Evolutionary conservation across 768 basidiomycete genomes (phyloP).

Genomic region (Phaeolepiota aurea): DNA sequence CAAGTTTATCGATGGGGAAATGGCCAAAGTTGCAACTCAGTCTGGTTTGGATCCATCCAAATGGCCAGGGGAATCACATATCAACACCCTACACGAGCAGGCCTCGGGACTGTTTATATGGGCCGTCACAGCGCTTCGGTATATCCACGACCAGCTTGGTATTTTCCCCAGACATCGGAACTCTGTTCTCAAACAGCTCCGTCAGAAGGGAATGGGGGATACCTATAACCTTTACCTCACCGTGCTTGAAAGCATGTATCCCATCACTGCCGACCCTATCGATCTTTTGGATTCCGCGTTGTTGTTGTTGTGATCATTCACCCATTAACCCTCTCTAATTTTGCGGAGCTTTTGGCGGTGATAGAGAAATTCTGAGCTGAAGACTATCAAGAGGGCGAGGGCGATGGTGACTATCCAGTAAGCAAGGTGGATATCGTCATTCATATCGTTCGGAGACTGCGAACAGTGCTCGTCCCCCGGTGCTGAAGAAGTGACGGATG

Average conservation of each 20-base stretch:
- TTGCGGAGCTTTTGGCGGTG: neutral
- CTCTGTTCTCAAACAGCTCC: neutral
- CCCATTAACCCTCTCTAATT: neutral
- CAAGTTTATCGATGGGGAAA: neutral
- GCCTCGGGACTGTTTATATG: neutral
- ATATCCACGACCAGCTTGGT: neutral
- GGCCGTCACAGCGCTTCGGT: neutral
- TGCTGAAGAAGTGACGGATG: neutral
- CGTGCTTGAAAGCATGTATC: neutral
- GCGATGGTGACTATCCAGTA: neutral
- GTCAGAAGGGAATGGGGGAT: neutral
- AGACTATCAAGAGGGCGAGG: no score
- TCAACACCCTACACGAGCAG: neutral
- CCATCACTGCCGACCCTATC: neutral
- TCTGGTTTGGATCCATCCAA: neutral
- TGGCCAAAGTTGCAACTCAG: neutral
- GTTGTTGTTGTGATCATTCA: neutral
- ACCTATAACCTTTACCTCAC: neutral
- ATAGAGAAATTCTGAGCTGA: neutral
- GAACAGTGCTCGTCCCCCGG: neutral
- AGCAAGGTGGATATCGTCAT: no score
- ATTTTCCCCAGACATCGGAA: neutral
- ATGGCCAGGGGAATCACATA: neutral
- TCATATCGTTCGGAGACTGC: neutral
- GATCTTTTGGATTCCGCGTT: neutral